These are phyloP conservation scores for Boletus sp. DNA, from an alignment of 768 basidiomycete genomes.

Conservation along the genomic window DNA sequence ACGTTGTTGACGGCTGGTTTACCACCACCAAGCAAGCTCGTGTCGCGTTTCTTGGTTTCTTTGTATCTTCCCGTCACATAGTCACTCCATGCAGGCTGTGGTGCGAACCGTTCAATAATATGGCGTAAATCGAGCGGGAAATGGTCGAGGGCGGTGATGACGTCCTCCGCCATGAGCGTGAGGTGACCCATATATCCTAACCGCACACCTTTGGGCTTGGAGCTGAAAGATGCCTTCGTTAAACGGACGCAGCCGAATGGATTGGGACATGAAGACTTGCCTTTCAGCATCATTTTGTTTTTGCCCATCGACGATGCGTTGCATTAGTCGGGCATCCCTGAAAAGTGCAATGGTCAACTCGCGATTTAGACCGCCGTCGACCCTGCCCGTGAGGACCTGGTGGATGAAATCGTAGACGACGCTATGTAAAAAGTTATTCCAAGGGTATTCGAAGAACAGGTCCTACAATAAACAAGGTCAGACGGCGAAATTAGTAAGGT, in stretches of 20 bases:
- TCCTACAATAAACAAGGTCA: slow-evolving; percentile 48
- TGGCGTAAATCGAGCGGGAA: slow-evolving; percentile 78
- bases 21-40: slow-evolving; percentile 79
- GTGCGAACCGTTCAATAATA: slow-evolving; percentile 63
- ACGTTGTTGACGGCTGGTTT: slow-evolving; percentile 58
- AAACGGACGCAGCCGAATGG: not conserved
- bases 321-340: slow-evolving; percentile 78
- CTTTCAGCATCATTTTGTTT: slow-evolving; percentile 72
- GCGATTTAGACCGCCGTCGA: slow-evolving; percentile 80
- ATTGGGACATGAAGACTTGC: slow-evolving; percentile 39
- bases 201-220: slow-evolving; percentile 74
- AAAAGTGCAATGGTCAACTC: slow-evolving; percentile 84
- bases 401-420: slow-evolving; percentile 95
- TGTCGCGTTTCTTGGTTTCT: slow-evolving; percentile 84
- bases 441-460: slow-evolving; percentile 92
- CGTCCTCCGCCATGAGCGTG: slow-evolving; percentile 91
- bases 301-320: slow-evolving; percentile 86
- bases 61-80: slow-evolving; percentile 84
- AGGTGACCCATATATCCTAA: slow-evolving; percentile 98
- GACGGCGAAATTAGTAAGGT: not conserved
- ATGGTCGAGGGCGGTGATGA: slow-evolving; percentile 84
- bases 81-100: slow-evolving; percentile 81
- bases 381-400: slow-evolving; percentile 87
- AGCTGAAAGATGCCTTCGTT: slow-evolving; percentile 36
- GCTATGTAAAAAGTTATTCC: slow-evolving; percentile 97